Conservation (phyloP, 2,329 filamentous ascomycete species). For the Aaosphaeria arxii region DNA sequence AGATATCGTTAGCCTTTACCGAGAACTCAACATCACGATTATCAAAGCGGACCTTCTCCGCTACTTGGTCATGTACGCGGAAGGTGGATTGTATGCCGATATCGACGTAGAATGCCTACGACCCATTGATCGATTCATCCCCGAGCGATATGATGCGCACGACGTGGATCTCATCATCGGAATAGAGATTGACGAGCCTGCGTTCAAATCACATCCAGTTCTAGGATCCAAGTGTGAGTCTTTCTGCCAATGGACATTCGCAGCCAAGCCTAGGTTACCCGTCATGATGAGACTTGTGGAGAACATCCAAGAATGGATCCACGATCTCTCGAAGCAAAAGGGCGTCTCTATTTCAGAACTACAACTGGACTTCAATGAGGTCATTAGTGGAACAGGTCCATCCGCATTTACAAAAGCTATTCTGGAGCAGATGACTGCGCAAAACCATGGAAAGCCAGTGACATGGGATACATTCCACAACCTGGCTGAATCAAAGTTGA, state of each 20-base stretch:
- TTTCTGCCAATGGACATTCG: constrained; percentile 75
- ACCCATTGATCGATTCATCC: constrained; percentile 58
- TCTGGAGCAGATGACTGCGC: constrained; percentile 59
- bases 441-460: constrained; percentile 44
- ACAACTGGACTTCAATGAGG: constrained; percentile 68
- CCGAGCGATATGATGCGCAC: constrained; percentile 59
- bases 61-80: constrained; percentile 66
- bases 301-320: constrained; percentile 66
- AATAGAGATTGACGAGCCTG: constrained; percentile 68
- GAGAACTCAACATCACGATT: constrained; percentile 52
- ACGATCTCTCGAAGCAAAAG: constrained; percentile 58
- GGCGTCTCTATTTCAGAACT: constrained; percentile 58
- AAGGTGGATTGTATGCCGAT: constrained; percentile 60
- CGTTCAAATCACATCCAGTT: constrained; percentile 62
- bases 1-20: constrained; percentile 43
- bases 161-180: constrained; percentile 70
- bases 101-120: constrained; percentile 58
- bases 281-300: constrained; percentile 68
- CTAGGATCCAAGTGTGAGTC: constrained; percentile 66
- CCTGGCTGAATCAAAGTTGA: constrained; percentile 62
- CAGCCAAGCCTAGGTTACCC: constrained; percentile 63
- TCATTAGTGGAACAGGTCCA: constrained; percentile 70
- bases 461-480: constrained; percentile 66
- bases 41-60: constrained; percentile 65
- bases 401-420: constrained; percentile 67